These are phyloP conservation scores for Gyromitra esculenta DNA, from an alignment of 2,329 filamentous ascomycete genomes.

Conservation along the genomic window DNA sequence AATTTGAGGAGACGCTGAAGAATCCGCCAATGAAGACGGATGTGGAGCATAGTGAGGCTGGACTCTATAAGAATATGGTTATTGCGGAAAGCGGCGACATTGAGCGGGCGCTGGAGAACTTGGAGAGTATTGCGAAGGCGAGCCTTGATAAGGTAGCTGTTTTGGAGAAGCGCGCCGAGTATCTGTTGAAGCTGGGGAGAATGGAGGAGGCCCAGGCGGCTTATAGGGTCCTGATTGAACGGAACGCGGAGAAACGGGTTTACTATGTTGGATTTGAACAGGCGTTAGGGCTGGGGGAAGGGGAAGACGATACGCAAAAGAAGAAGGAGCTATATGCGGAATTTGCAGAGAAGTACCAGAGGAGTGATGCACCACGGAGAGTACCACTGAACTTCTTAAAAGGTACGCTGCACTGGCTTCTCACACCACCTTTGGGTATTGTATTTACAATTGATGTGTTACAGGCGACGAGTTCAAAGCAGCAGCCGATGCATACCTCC, in stretches of 20 bases:
- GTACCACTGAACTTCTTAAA: slow-evolving; percentile 89
- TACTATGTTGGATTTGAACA: slow-evolving; percentile 85
- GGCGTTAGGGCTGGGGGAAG: slow-evolving; percentile 71
- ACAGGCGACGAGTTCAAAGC: slow-evolving; percentile 79
- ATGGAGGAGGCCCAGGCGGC: slow-evolving; percentile 83
- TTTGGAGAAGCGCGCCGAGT: slow-evolving; percentile 85
- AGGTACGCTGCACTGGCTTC: slow-evolving; percentile 63
- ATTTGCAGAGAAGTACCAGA: slow-evolving; percentile 81
- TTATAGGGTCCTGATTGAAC: slow-evolving; percentile 81
- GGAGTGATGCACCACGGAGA: slow-evolving; percentile 83
- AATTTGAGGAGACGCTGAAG: slow-evolving; percentile 93
- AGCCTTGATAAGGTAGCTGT: slow-evolving; percentile 85
- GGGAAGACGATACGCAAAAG: slow-evolving; percentile 69
- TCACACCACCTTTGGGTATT: slow-evolving; percentile 3
- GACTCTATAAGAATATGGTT: slow-evolving; percentile 93
- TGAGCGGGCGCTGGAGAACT: slow-evolving; percentile 83
- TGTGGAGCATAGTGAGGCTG: slow-evolving; percentile 90
- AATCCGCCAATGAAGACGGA: slow-evolving; percentile 73
- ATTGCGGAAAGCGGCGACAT: slow-evolving; percentile 90
- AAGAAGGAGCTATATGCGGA: slow-evolving; percentile 80
- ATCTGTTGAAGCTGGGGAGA: slow-evolving; percentile 78
- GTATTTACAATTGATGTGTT: slow-evolving; percentile 51
- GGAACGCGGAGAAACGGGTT: slow-evolving; percentile 84
- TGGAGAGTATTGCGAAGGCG: slow-evolving; percentile 78
- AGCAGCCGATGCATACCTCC: slow-evolving; percentile 80